A percentile compares a stretch with the other conserved stretches of the same genome.
These are phyloP conservation scores for Biscutella laevigata DNA, from an alignment of 441 rosid genomes.

Conservation along the genomic window DNA sequence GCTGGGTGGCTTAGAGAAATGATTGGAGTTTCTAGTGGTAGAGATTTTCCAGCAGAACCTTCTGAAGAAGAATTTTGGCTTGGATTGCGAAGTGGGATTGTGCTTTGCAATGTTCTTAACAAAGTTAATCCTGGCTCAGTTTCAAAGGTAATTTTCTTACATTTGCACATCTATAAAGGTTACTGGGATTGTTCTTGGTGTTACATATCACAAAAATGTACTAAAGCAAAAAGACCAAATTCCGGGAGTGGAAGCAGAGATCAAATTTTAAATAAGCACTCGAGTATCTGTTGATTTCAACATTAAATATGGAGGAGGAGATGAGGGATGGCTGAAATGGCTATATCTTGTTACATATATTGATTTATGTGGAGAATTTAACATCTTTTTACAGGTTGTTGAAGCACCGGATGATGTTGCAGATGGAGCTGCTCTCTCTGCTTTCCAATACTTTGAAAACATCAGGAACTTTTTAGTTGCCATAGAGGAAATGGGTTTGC, in stretches of 20 bases:
- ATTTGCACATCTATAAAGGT: not conserved
- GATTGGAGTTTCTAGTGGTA: conserved; percentile 45
- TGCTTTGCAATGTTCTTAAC: conserved; percentile 58
- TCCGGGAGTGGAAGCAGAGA: too few species aligned
- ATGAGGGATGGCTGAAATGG: not conserved
- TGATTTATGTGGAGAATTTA: not conserved
- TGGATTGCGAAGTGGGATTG: conserved; percentile 55
- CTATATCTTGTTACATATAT: not conserved
- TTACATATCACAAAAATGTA: too few species aligned
- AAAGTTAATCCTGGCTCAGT: conserved; percentile 55
- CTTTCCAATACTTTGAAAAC: conserved; percentile 59
- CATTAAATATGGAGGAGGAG: not conserved
- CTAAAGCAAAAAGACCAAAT: too few species aligned
- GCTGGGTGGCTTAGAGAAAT: conserved; percentile 55
- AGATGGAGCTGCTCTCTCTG: conserved; percentile 66
- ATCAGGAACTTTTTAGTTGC: conserved; percentile 56
- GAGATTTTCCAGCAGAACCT: conserved; percentile 62
- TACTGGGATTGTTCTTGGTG: not conserved
- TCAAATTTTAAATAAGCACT: not conserved
- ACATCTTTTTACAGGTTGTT: conserved; percentile 38
- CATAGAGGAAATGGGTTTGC: conserved; percentile 50
- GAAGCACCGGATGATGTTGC: conserved; percentile 49
- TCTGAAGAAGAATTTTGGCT: conserved; percentile 67
- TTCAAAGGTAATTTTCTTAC: conserved; percentile 32
- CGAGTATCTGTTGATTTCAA: not conserved